Evolutionary conservation across 2,329 filamentous ascomycete species (phyloP), one percentile per base, ranked within the genome.

Genomic region (Alternaria arborescens): DNA sequence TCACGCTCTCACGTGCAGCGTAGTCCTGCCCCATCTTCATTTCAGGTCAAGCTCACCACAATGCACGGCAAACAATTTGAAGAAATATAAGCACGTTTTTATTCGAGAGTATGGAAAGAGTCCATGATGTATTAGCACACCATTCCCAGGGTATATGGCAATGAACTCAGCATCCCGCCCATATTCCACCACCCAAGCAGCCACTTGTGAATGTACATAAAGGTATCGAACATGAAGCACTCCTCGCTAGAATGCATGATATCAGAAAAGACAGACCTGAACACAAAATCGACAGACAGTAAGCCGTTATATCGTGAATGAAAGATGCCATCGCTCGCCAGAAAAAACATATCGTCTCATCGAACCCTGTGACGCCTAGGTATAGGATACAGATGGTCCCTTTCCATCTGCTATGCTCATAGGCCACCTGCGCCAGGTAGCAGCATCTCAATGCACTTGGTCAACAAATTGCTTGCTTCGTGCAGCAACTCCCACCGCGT

Each of bases 401-500:
- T 16, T 41, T 22, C 36, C 36, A 28, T 20, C 8, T 16, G 2
- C 18, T 40, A 11, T 50, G 47, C 42, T 65, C 48, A 67, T 41
- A 63, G 26, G 2, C 50, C 64, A 8, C 62, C 62, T 28, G 65
- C 69, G 4, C 74, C 70, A 10, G 75, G 76, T 20, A 77, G 68
- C 10, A 89, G 76, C 79, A 87, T 85, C 62, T 87, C 83, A 66
- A 97, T 91, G 77, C 94, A 97, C 75, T 93, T 95, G 56, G 85
- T 88, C 73, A 98, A 78, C 62, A 97, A 81, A 22, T 87, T 90
- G 32, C 91, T 91, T 36, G 93, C 94, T 79, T 98, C 95, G 58
- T 95, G 90, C 64, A 98, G 82, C 55, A 98, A 81, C 82, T 98
- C 94, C 94, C 94, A 98, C 50, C 93, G 86, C 32, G 93, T 93